Evolutionary conservation across 352 stramenopile species (phyloP).

Genomic region (Globisporangium nunn): DNA sequence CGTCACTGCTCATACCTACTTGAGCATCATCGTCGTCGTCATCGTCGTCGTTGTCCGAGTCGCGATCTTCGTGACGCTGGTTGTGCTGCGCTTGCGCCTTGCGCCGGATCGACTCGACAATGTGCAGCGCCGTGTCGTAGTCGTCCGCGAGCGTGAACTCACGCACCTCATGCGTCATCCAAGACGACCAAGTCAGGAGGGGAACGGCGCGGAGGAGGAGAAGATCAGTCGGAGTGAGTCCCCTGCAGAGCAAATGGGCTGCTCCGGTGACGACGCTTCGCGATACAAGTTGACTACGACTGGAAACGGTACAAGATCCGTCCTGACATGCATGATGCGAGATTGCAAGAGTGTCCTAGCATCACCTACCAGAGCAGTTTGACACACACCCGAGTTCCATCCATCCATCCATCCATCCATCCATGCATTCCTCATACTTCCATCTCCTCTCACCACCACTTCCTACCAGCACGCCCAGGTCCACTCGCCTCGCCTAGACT

Average conservation of each 20-base stretch:
- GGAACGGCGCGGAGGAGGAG: no score
- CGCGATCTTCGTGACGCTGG: background rate
- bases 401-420: background rate
- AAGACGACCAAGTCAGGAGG: no score
- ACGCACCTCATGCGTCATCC: conserved; percentile 6
- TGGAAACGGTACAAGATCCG: background rate
- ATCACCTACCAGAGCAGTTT: no score
- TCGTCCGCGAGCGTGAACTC: conserved; percentile 2
- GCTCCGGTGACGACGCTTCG: background rate
- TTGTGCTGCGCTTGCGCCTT: conserved; percentile 3
- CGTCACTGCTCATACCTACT: no score
- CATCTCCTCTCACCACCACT: no score
- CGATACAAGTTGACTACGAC: background rate
- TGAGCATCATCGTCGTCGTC: background rate
- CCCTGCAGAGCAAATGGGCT: no score
- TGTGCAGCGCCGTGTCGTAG: conserved; percentile 15
- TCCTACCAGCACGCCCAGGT: background rate
- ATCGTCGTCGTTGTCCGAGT: background rate
- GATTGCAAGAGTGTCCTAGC: no score
- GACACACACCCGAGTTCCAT: no score
- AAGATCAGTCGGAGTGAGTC: no score
- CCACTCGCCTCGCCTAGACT: no score
- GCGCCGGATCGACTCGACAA: conserved; percentile 14
- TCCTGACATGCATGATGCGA: no score
- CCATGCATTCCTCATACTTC: background rate